Conservation (phyloP, 805 yeast genomes). For the Zygosaccharomyces pseudorouxii region DNA sequence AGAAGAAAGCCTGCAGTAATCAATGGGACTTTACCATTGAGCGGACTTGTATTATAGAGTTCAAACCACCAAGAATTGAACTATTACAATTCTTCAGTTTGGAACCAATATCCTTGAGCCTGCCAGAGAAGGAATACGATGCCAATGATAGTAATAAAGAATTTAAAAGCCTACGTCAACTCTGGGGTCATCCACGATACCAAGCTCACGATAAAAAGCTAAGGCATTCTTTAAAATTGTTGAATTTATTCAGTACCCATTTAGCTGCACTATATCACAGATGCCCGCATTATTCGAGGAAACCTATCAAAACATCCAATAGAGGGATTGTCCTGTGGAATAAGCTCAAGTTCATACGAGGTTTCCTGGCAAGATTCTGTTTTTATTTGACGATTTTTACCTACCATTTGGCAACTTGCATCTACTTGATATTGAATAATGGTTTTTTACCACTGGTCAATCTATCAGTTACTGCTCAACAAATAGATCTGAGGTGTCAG, state of each 20-base stretch:
- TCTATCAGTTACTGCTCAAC: slow-evolving; percentile 64
- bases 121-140: slow-evolving; percentile 32
- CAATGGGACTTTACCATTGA: slow-evolving; percentile 12
- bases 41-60: slow-evolving; percentile 42
- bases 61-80: slow-evolving; percentile 64
- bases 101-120: slow-evolving; percentile 63
- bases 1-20: neutral
- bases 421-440: slow-evolving; percentile 20
- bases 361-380: neutral
- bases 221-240: slow-evolving; percentile 18
- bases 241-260: slow-evolving; percentile 25
- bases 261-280: slow-evolving; percentile 16
- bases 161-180: slow-evolving; percentile 11
- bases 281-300: slow-evolving; percentile 12
- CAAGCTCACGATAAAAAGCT: slow-evolving; percentile 11
- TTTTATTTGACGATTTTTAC: slow-evolving; percentile 10
- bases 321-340: neutral
- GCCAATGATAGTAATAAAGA: slow-evolving; percentile 23
- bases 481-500: slow-evolving; percentile 69
- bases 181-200: slow-evolving; percentile 15
- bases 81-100: slow-evolving; percentile 74
- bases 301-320: slow-evolving; percentile 9
- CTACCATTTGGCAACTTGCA: slow-evolving; percentile 18
- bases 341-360: neutral
- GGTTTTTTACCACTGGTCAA: slow-evolving; percentile 17